Percentiles rank a stretch among this genome's conserved stretches.
Conservation (phyloP, 225 moss, liverwort and hornwort species). For the Anthoceros angustus region DNA sequence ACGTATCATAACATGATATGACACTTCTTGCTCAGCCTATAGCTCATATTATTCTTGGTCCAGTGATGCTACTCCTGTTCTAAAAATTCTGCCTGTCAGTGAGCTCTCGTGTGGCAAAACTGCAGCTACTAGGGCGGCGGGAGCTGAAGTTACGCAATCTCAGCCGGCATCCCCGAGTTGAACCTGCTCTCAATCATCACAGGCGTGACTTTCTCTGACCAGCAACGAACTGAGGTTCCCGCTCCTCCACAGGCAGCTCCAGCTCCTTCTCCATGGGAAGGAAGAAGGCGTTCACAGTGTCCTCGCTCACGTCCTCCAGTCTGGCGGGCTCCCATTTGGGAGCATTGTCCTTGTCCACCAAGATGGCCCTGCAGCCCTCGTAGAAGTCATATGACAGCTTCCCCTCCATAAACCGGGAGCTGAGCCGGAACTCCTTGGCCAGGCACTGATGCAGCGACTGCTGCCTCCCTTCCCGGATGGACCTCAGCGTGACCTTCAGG, state of each 20-base stretch:
- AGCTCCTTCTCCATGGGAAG: constrained; percentile 50
- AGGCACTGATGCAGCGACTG: constrained; percentile 72
- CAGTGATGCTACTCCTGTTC: too few relatives aligned
- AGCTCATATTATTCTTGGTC: too few relatives aligned
- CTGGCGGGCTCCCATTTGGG: constrained; percentile 81
- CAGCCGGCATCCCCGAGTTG: background rate
- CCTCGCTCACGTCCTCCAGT: constrained; percentile 47
- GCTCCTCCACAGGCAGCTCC: constrained; percentile 47
- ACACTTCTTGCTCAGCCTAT: too few relatives aligned
- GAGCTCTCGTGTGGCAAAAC: too few relatives aligned
- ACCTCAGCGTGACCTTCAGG: constrained; percentile 73
- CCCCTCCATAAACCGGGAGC: constrained; percentile 37
- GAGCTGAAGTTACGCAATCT: too few relatives aligned
- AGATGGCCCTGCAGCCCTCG: constrained; percentile 76
- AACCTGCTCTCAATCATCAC: background rate
- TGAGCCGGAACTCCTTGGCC: constrained; percentile 64
- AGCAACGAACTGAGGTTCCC: constrained; percentile 24
- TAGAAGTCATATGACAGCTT: constrained; percentile 13
- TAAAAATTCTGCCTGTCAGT: too few relatives aligned
- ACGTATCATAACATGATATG: too few relatives aligned
- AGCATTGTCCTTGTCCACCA: constrained; percentile 79
- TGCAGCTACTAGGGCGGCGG: too few relatives aligned
- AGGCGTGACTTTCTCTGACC: constrained; percentile 14
- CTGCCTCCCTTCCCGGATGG: constrained; percentile 83
- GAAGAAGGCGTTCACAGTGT: constrained; percentile 60